Evolutionary conservation across 1,139 yeast genomes (phyloP), one percentile per base, ranked within the genome.

Genomic region (Kazachstania sp.): DNA sequence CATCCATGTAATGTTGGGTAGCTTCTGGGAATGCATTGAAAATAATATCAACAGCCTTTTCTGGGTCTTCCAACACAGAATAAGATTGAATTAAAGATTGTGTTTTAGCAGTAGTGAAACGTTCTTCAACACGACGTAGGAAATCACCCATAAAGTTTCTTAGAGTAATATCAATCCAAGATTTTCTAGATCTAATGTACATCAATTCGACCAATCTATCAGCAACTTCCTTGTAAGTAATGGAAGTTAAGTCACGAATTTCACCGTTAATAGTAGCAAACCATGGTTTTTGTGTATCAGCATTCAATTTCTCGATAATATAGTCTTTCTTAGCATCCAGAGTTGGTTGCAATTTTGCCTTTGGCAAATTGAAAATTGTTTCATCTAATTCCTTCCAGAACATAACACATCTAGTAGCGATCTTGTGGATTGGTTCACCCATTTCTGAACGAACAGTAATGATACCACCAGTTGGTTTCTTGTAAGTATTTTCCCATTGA

Each of bases 371-470:
- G 77, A 92, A 92, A 59, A 92, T 80, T 44, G 95, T 86, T 58
- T 87, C 94, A 69, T 92, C 99, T 72, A 92, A 75, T 71, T 92
- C 97, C 67, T 84, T 84, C 99, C 99, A 92, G 66, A 92, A 80
- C 70, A 86, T 68, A 53, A 92, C 97, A 75, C 97, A 97, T 69
- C 98, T 85, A 49, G 99, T 92, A 37, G 98, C 98, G 61, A 92
- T 79, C 74, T 92, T 92, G 72, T 92, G 99, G 65, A 92, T 92
- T 64, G 98, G 98, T 73, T 92, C 98, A 67, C 99, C 98, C 97
- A 92, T 92, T 75, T 92, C 99, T 31, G 97, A 90, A 66, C 86
- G 79, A 53, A 92, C 98, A 49, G 98, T 90, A 58, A 92, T 75
- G 55, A 94, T 80, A 70, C 98, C 98, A 71, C 98, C 98, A 52